Percentiles rank a stretch among this genome's conserved stretches.
These are phyloP conservation scores for Xylaria nigripes DNA, from an alignment of 495 filamentous ascomycete species.

Conservation along the genomic window DNA sequence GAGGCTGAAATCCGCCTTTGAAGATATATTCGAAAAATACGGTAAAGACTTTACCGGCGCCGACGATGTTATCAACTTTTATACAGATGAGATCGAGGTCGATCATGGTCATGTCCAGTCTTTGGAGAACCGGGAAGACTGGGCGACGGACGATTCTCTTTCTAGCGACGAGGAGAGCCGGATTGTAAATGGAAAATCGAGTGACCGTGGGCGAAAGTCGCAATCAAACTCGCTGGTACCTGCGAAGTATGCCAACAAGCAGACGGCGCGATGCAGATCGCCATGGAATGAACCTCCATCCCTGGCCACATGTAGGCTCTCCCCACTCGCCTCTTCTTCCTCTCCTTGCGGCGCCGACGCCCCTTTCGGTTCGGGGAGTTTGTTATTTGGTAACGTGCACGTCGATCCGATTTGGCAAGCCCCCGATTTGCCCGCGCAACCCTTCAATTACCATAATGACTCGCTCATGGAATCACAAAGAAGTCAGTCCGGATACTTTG, in stretches of 20 bases:
- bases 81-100: constrained; percentile 69
- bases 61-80: constrained; percentile 73
- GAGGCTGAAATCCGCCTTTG: constrained; percentile 71
- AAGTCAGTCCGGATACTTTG: background rate
- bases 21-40: constrained; percentile 84
- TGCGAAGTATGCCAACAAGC: constrained; percentile 2
- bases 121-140: constrained; percentile 46
- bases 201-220: background rate
- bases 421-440: constrained; percentile 16
- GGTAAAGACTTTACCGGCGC: constrained; percentile 69
- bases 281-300: background rate
- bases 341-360: constrained; percentile 5
- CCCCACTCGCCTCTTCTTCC: constrained; percentile 7
- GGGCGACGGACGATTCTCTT: constrained; percentile 10
- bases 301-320: background rate
- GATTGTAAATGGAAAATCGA: constrained; percentile 13
- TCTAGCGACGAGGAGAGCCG: constrained; percentile 19
- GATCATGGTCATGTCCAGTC: constrained; percentile 74
- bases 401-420: constrained; percentile 22
- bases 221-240: constrained; percentile 9
- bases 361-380: constrained; percentile 10
- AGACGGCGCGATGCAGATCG: background rate
- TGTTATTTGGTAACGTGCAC: constrained; percentile 6
- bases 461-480: background rate
- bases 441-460: constrained; percentile 7